These are phyloP conservation scores for Besnoitia besnoiti DNA, from an alignment of 169 alveolate species.

Conservation along the genomic window DNA sequence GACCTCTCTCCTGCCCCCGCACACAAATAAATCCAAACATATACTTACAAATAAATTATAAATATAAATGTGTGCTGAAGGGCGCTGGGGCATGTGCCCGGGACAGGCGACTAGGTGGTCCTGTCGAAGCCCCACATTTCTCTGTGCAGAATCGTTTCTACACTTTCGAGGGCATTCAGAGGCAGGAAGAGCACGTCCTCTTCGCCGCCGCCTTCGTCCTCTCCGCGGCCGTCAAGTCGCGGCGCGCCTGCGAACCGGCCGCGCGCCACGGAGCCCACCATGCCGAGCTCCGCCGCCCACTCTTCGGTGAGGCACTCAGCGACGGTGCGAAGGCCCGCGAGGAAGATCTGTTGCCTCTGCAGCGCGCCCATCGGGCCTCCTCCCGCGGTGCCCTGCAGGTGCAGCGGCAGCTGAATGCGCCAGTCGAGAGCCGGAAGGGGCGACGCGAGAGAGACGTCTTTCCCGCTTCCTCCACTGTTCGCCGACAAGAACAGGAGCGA, in stretches of 20 bases:
- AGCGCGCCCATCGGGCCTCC: neutral
- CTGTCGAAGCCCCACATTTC: conserved; percentile 36
- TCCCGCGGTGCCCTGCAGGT: neutral
- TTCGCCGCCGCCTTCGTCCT: neutral
- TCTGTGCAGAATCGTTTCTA: conserved; percentile 3
- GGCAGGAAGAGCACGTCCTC: neutral
- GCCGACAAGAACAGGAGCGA: neutral
- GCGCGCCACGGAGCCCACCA: neutral
- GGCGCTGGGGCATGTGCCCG: neutral
- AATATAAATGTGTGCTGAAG: neutral
- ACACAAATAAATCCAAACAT: neutral
- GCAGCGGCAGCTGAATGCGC: conserved; percentile 35
- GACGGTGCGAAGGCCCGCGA: neutral
- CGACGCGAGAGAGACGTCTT: neutral
- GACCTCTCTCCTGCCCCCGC: too few relatives aligned
- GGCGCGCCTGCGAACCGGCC: neutral
- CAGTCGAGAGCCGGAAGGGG: neutral
- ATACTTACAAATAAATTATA: neutral
- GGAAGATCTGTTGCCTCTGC: conserved; percentile 16
- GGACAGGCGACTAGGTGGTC: too few relatives aligned
- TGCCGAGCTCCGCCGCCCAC: conserved; percentile 10
- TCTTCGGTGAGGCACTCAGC: conserved; percentile 4
- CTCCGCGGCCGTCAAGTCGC: neutral
- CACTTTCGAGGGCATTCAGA: neutral
- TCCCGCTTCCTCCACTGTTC: neutral